phyloP scores from a whole-genome alignment of 1,284 basidiomycete species.

The Neonothopanus nambi region DNA sequence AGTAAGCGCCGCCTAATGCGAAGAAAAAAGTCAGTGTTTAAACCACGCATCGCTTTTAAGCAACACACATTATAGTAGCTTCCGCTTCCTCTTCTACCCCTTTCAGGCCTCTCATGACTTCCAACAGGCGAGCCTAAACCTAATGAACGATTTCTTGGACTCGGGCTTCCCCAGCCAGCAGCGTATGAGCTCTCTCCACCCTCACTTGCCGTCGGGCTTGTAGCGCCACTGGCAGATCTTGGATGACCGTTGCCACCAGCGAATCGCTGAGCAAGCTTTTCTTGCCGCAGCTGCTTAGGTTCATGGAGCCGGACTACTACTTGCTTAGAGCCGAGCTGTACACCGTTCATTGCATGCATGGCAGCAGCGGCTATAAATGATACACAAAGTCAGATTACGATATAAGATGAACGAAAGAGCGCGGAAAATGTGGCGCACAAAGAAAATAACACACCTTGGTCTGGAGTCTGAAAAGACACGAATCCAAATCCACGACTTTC shows the following conservation, averaged over 20 bases:
- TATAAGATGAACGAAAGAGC: background rate
- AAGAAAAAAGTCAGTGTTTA: background rate
- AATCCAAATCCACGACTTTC: slow-evolving; percentile 95
- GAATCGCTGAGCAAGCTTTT: slow-evolving; percentile 83
- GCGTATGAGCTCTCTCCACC: slow-evolving; percentile 65
- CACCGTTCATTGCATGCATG: slow-evolving; percentile 79
- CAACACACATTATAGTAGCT: slow-evolving; percentile 75
- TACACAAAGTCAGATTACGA: slow-evolving; percentile 9
- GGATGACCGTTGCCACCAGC: slow-evolving; percentile 69
- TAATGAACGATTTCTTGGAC: slow-evolving; percentile 44
- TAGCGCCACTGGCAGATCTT: slow-evolving; percentile 74
- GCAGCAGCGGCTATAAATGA: slow-evolving; percentile 59
- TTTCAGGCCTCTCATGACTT: slow-evolving; percentile 58
- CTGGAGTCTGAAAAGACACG: slow-evolving; percentile 83
- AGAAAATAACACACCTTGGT: slow-evolving; percentile 61
- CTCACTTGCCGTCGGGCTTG: slow-evolving; percentile 78
- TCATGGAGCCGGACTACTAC: slow-evolving; percentile 88
- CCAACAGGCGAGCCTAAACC: slow-evolving; percentile 56
- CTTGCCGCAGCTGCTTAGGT: slow-evolving; percentile 85
- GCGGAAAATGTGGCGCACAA: background rate
- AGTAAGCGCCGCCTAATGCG: slow-evolving; percentile 65
- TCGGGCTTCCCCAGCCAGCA: slow-evolving; percentile 69
- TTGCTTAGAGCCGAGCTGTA: slow-evolving; percentile 68
- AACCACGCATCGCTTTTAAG: background rate
- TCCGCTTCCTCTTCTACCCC: slow-evolving; percentile 73